Evolutionary conservation across 2,329 filamentous ascomycete genomes (phyloP).

Genomic region (Fusarium hainanense): DNA sequence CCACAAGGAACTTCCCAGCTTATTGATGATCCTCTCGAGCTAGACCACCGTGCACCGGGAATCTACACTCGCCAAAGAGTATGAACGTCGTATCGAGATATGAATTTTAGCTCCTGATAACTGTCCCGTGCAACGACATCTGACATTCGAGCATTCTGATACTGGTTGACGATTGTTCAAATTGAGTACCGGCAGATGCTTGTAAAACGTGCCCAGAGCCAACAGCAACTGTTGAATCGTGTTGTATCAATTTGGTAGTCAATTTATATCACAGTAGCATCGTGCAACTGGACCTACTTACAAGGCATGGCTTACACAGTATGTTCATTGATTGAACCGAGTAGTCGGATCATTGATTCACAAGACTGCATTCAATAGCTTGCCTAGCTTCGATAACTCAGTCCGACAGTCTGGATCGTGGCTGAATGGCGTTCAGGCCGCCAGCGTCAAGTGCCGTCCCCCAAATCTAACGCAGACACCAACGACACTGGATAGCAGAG

Average conservation of each 20-base stretch:
- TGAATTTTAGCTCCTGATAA: constrained; percentile 1
- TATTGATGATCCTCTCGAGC: not conserved
- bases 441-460: constrained; percentile 25
- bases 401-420: constrained; percentile 32
- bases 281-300: not conserved
- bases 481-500: constrained; percentile 17
- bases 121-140: constrained; percentile 8
- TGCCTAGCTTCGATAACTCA: constrained; percentile 20
- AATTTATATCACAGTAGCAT: not conserved
- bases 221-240: not conserved
- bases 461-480: constrained; percentile 9
- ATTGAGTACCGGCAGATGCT: not conserved
- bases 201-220: not conserved
- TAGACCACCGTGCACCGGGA: not conserved
- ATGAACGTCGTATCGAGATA: constrained; percentile 8
- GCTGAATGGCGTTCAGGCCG: constrained; percentile 24
- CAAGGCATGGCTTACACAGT: constrained; percentile 4
- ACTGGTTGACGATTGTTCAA: not conserved
- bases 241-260: not conserved
- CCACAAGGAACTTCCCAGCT: constrained; percentile 27
- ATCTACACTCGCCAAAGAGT: not conserved
- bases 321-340: constrained; percentile 2
- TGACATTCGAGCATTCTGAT: constrained; percentile 1
- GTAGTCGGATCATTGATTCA: constrained; percentile 16
- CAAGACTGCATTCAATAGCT: constrained; percentile 3